Evolutionary conservation across 305 asterid genomes (phyloP), one percentile per base, ranked within the genome.

Genomic region (Fraxinus latifolia): DNA sequence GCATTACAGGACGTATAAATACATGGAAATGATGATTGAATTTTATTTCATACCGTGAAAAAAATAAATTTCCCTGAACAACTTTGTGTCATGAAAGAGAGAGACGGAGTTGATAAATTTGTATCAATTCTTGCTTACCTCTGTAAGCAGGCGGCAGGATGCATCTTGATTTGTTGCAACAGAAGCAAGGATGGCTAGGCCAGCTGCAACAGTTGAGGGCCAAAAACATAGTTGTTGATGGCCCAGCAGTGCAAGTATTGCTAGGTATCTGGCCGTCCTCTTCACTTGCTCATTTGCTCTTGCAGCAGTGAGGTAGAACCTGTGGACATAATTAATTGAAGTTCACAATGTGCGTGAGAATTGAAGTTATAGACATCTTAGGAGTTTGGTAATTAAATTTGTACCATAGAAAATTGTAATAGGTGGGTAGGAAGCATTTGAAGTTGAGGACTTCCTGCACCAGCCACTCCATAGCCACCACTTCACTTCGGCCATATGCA

Each of bases 401-500:
- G 60, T 92, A 96, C 99, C 99, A 92, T 79, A 96, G 83, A 88
- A 94, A 96, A 91, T 90, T 94, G 89, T 94, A 91, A 76, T 87
- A 77, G 74, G 97, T 92, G 74, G 99, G 99, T 73, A 92, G 92
- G 92, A 80, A 90, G 89, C 99, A 96, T 84, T 90, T 89, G 92
- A 92, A 96, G 85, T 89, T 87, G 53, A 96, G 94, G 85, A 96
- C 93, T 83, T 93, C 97, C 89, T 89, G 98, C 80, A 94, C 94
- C 88, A 96, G 86, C 99, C 99, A 96, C 93, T 96, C 99, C 99
- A 94, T 94, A 27, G 97, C 98, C 87, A 96, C 99, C 86, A 94
- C 97, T 87, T 94, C 98, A 81, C 85, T 80, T 81, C 97, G 88
- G 83, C 86, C 81, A 81, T 95, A 94, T 50, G 83, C 81, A 71